Evolutionary conservation across 345 rosid genomes (phyloP), one percentile per base, ranked within the genome.

Genomic region (Hibiscus mutabilis): DNA sequence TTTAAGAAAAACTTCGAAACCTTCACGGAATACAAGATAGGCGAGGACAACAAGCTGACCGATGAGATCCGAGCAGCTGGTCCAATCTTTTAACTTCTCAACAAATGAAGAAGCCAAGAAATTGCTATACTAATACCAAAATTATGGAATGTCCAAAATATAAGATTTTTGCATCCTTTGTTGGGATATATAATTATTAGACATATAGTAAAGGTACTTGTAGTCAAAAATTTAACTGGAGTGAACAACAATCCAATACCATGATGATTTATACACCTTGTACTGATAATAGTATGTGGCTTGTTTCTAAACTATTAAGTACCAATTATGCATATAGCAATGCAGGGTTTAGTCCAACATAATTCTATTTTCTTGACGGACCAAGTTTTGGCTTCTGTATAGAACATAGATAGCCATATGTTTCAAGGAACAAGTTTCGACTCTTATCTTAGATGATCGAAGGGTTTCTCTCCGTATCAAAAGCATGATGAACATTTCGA

Each of bases 1-100:
- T 94, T 94, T 84, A 91, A 74, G 85, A 94, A 81, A 61, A 94
- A 91, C 74, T 94, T 94, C 3, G 89, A 72, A 73, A 86, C 82
- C 12, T 94, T 94, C 83, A 88, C 97, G 0, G 82, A 77, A 70
- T 79, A 88, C 79, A 85, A 85, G 89, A 88, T 94, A 15, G 98
- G 98, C 27, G 74, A 84, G 73, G 93, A 88, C 79, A 85, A 65
- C 81, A 82, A 86, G 70, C 92, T 94, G 60, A 83, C 96, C 0
- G 91, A 82, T 74, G 93, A 94, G 87, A 91, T 94, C 73, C 83
- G 86, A 3, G 87, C 96, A 0, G 98, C 97, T 65, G 97, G 98
- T 78, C 96, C 97, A 3, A 77, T n/a, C 79, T 84, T 82, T 59
- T 93, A 79, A 77, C 21, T 21, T 53, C 6, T 5, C 60, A 44